Evolutionary conservation across 805 yeast species (phyloP).

Genomic region (Wickerhamomyces ciferrii): DNA sequence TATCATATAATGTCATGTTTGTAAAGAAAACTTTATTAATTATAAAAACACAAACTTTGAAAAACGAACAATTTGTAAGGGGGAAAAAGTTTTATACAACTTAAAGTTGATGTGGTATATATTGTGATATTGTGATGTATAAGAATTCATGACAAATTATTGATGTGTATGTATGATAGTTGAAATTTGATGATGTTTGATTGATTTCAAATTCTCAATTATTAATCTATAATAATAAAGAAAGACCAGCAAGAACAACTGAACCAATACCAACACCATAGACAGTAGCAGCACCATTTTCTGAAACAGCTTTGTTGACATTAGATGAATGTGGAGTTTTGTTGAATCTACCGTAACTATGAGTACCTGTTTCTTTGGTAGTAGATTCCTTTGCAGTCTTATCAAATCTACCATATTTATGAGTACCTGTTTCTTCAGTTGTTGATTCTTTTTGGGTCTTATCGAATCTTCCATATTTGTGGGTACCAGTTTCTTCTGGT

Average conservation of each 20-base stretch:
- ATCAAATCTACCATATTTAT: conserved; percentile 52
- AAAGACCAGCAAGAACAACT: conserved; percentile 45
- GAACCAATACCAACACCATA: conserved; percentile 34
- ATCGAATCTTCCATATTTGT: conserved; percentile 48
- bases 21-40: no score
- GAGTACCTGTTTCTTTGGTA: conserved; percentile 40
- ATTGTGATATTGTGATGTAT: background rate
- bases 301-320: conserved; percentile 20
- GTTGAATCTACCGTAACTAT: conserved; percentile 50
- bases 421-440: conserved; percentile 41
- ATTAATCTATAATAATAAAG: conserved; percentile 32
- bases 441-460: conserved; percentile 31
- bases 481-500: conserved; percentile 39
- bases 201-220: background rate
- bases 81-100: no score
- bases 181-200: background rate
- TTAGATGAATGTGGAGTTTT: conserved; percentile 35
- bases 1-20: no score
- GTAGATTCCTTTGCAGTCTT: conserved; percentile 32
- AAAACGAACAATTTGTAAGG: no score
- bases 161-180: background rate
- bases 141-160: no score
- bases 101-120: background rate
- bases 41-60: no score
- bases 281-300: conserved; percentile 18